Base-by-base conservation (phyloP, 139 green algal genomes). In the Diplosphaera chodatii region DNA sequence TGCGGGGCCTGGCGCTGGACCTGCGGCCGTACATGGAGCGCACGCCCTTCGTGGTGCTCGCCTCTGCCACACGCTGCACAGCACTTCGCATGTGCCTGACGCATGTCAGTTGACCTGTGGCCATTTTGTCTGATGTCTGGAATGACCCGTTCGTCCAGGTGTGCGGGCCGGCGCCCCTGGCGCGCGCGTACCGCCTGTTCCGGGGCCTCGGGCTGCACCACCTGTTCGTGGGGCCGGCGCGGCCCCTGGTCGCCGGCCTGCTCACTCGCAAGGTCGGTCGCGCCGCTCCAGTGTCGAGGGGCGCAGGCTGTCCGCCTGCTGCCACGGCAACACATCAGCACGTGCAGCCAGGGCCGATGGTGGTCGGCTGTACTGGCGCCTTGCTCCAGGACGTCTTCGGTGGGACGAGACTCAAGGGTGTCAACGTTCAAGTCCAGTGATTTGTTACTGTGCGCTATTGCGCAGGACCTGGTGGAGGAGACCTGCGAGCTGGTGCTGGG, bases 161-260 rank as follows among this genome's bases (percentile, higher is more conserved):
- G 55, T 32, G 65, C 30, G 65, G 6, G 22, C 77, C 48, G 48
- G 48, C 48, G 48, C 78, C 27, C 63, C 78, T 94, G 29, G 74
- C 70, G 27, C 84, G 93, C 23, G 84, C 88, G 21, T 94, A 95
- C 78, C 77, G 81, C 41, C 80, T 95, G 69, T 93, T 97, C 73
- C 74, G 89, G 22, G 90, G 84, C 5, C 84, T 97, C 74, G 89
- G 90, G 27, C 83, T 97, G 67, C 78, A 89, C 4, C 88, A 96
- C 79, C 68, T 97, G 40, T 89, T 85, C 64, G 86, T 95, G 59
- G 77, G 75, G 8, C 68, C 72, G 4, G 25, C 76, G 70, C 81
- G 78, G 70, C 90, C 68, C 28, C 74, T 59, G 70, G 87, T 94
- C 40, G 80, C 89, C 29, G 91, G 92, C 28, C 73, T 97, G 34